Evolutionary conservation across 805 yeast genomes (phyloP), one percentile per base, ranked within the genome.

Genomic region (Zygosaccharomyces bailii): DNA sequence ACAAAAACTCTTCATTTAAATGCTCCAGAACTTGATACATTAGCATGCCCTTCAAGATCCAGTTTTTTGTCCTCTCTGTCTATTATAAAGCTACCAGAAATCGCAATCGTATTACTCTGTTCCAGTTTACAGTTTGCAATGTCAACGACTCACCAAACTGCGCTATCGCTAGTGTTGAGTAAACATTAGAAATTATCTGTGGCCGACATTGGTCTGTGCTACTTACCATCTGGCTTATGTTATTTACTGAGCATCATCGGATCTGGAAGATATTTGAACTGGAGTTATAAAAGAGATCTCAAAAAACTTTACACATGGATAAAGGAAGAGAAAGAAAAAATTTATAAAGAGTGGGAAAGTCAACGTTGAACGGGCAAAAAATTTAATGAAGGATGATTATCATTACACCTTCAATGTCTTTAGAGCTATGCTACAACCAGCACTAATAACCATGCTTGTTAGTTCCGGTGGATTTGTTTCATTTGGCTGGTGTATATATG

Each of bases 401-500:
- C 46, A 61, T 25, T 54, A 66, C 61, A 66, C 70, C 6, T 79
- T 83, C 57, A 75, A 83, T 55, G 70, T 80, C 29, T 71, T 79
- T 43, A 65, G 66, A 37, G 76, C 84, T 0, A 71, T 93, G 48
- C 55, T 84, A 8, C 66, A 70, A 13, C 68, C 74, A 5, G 68
- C 71, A 5, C 56, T 67, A 5, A 46, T 71, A n/a, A 76, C 84
- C 2, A 60, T 77, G 2, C 32, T 65, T 2, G 25, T 70, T 1
- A 51, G 77, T 4, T 56, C 74, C 4, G 52, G 62, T 21, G 70
- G 70, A 0, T 71, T 74, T 6, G 52, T 76, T 0, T 47, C 82
- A 21, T 84, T 75, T 61, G 95, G 95, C 1, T 87, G 96, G 95
- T 77, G 87, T 49, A 55, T 86, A 9, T 68, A 76, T 27, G 63